Conservation (phyloP, 2,329 filamentous ascomycete species). For the Dichotomopilus funicola region DNA sequence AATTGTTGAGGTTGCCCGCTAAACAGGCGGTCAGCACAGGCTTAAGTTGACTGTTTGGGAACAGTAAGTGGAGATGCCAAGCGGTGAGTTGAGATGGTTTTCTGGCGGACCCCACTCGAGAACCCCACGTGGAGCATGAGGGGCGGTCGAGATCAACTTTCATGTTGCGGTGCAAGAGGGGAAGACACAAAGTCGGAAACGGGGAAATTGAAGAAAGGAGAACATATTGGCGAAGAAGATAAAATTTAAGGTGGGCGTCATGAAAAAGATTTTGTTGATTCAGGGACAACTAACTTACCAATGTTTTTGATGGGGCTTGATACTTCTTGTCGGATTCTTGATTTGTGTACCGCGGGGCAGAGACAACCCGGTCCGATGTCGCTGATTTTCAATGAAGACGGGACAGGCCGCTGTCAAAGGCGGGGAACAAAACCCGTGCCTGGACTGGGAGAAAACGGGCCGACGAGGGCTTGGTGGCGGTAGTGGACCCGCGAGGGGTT, state of each 20-base stretch:
- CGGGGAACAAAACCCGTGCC: not conserved
- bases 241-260: no score
- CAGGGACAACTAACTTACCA: no score
- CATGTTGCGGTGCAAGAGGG: not conserved
- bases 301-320: no score
- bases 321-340: no score
- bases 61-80: not conserved
- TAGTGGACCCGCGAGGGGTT: not conserved
- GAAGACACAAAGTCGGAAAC: not conserved
- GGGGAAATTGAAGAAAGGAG: no score
- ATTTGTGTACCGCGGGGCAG: not conserved
- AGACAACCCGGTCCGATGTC: constrained; percentile 2
- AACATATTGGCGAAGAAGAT: no score
- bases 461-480: not conserved
- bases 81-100: constrained; percentile 7
- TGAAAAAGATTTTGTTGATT: no score
- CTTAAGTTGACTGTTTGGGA: not conserved
- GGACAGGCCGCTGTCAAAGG: not conserved
- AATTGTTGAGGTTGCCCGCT: constrained; percentile 5
- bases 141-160: not conserved
- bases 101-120: constrained; percentile 5
- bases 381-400: not conserved
- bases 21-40: constrained; percentile 12
- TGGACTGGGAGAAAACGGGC: not conserved
- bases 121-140: constrained; percentile 6